Base-by-base conservation (phyloP, 768 basidiomycete genomes). In the Leccinum pellstonianum region DNA sequence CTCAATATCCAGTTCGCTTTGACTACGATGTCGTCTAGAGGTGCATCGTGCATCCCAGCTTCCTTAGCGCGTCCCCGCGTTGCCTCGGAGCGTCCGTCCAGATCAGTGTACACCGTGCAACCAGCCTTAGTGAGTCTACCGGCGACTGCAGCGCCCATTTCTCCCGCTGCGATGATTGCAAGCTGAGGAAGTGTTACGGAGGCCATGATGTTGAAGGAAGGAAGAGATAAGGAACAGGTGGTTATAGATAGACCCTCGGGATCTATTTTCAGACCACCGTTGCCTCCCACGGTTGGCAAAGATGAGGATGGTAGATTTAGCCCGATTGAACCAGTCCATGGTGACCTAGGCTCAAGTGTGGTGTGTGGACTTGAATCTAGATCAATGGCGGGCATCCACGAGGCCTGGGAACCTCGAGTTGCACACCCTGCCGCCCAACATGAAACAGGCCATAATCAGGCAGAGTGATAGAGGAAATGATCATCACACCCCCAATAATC, bases 141-240 rank as follows among this genome's bases (percentile, higher is more conserved):
- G 17, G 77, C 85, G 31, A 87, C 80, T 19, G 77, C 85, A 5
- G 83, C 73, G 27, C 84, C 85, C 87, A 86, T 87, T 3, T 77
- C 79, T 17, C 85, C 85, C 9, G 83, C 78, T 35, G 83, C 79
- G 59, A 87, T 72, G 21, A 86, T 72, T 31, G 80, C 81, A 56
- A 86, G 70, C 33, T 66, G 72, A 60, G 68, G 68, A 4, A 9
- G 38, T 43, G 51, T 14, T 11, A 23, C 11, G 19, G 59, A 19
- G 9, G 35, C 55, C 69, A 75, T 68, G 58, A 33, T 57, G 60
- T 2, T 58, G 60, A 54, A 31, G 35, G 59, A 50, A 19, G 46
- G 56, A 46, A 19, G 19, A 61, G 52, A 60, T 57, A 50, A 53
- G 35, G 52, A 52, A 46, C 23, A 21, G 53, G 49, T 27, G 61